These are phyloP conservation scores for Dactylonectria estremocensis DNA, from an alignment of 2,329 filamentous ascomycete genomes.

Conservation along the genomic window DNA sequence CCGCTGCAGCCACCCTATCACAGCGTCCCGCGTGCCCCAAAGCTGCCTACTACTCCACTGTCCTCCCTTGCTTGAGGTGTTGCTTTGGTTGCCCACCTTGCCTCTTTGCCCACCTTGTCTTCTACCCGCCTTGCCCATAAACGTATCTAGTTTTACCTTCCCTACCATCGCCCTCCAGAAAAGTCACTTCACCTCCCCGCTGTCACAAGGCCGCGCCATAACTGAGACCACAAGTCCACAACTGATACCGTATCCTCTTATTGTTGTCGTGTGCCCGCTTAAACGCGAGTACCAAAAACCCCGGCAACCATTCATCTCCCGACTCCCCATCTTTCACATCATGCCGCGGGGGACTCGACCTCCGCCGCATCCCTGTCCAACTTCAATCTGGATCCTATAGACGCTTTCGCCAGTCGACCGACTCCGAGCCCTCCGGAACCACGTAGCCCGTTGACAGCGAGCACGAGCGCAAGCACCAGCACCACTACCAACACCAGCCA, in stretches of 20 bases:
- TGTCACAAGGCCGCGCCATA: constrained; percentile 41
- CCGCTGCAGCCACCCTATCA: constrained; percentile 1
- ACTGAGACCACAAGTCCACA: not conserved
- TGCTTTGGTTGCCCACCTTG: too few species aligned
- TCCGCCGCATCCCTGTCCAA: constrained; percentile 67
- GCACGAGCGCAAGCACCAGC: constrained; percentile 14
- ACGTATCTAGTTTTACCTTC: constrained; percentile 19
- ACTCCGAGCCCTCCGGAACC: constrained; percentile 44
- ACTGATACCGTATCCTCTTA: constrained; percentile 11
- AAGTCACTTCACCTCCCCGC: constrained; percentile 6
- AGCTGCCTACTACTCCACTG: not conserved
- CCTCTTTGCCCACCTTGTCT: too few species aligned
- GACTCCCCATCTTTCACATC: constrained; percentile 51
- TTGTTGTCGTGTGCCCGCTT: constrained; percentile 28
- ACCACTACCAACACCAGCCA: constrained; percentile 20
- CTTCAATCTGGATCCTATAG: constrained; percentile 73
- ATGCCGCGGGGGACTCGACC: constrained; percentile 71
- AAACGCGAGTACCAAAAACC: constrained; percentile 9
- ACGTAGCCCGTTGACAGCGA: constrained; percentile 28
- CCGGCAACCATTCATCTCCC: constrained; percentile 42
- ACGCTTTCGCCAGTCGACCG: constrained; percentile 49
- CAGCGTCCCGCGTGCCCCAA: constrained; percentile 5
- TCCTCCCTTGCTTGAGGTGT: not conserved
- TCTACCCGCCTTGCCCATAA: constrained; percentile 9
- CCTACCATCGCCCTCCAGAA: constrained; percentile 7